Evolutionary conservation across 208 protist species (phyloP).

Genomic region (Acanthamoeba lenticulata): DNA sequence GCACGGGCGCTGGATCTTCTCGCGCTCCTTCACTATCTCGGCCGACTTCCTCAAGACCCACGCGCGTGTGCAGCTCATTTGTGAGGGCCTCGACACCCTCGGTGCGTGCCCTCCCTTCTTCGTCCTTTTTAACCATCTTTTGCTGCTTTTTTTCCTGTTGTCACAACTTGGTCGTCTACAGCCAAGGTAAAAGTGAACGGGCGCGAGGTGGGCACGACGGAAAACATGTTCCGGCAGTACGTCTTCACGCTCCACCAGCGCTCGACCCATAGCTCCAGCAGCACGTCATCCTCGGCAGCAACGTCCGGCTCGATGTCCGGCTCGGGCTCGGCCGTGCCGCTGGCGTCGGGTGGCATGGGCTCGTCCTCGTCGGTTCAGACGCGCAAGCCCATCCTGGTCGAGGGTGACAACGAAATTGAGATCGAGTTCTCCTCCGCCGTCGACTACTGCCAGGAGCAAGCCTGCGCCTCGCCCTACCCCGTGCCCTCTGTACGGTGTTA

Average conservation of each 20-base stretch:
- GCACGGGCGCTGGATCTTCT: conserved; percentile 6
- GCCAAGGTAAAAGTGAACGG: conserved; percentile 46
- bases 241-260: conserved; percentile 19
- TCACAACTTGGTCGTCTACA: background rate
- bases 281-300: background rate
- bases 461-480: background rate
- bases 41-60: background rate
- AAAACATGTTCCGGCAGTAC: conserved; percentile 47
- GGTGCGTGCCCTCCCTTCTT: background rate
- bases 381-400: conserved; percentile 2
- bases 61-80: background rate
- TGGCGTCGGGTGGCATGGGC: background rate
- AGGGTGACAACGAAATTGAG: conserved; percentile 45
- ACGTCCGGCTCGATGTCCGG: background rate
- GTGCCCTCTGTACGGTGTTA: background rate
- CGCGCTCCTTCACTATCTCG: background rate
- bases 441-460: conserved; percentile 37
- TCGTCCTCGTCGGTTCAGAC: background rate
- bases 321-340: background rate
- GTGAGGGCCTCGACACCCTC: background rate
- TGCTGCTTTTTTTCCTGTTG: background rate
- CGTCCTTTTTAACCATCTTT: background rate
- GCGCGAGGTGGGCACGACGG: background rate
- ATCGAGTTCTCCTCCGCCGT: conserved; percentile 18
- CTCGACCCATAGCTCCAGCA: background rate